These are phyloP conservation scores for Mucor circinelloides DNA, from an alignment of 371 early-diverging fungal species.

Conservation along the genomic window DNA sequence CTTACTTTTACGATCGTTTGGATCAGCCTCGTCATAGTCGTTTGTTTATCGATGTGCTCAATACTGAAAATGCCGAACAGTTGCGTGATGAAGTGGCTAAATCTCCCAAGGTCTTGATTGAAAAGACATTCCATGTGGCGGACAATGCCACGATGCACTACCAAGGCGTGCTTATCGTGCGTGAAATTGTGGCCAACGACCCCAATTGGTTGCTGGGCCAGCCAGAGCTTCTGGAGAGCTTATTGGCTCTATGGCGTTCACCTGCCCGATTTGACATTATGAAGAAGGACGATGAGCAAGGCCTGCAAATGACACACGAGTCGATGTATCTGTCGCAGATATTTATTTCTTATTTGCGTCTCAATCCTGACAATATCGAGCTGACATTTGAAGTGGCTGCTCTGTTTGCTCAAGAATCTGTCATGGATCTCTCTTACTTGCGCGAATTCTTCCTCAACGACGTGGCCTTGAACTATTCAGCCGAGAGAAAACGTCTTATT, in stretches of 20 bases:
- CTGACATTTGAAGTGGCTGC: conserved; percentile 76
- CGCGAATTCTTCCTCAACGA: conserved; percentile 73
- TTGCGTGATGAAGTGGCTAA: conserved; percentile 74
- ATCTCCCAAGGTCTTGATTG: conserved; percentile 58
- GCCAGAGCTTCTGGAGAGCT: conserved; percentile 52
- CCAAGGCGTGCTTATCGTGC: conserved; percentile 68
- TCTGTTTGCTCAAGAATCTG: conserved; percentile 70
- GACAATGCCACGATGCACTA: conserved; percentile 41
- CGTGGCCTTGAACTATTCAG: conserved; percentile 60
- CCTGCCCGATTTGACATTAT: conserved; percentile 50
- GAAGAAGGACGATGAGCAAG: conserved; percentile 59
- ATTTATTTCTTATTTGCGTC: conserved; percentile 66
- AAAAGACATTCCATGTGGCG: conserved; percentile 52
- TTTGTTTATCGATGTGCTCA: conserved; percentile 75
- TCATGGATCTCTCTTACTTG: conserved; percentile 64
- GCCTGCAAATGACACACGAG: conserved; percentile 51
- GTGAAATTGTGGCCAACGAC: conserved; percentile 56
- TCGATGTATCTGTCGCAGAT: conserved; percentile 45
- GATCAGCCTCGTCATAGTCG: conserved; percentile 53
- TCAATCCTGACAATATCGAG: conserved; percentile 65
- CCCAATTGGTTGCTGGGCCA: conserved; percentile 63
- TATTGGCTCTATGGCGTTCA: conserved; percentile 65
- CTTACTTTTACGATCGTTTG: conserved; percentile 83
- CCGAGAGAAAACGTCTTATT: conserved; percentile 62
- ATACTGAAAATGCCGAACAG: conserved; percentile 63